Evolutionary conservation across 1,139 yeast genomes (phyloP), one percentile per base, ranked within the genome.

Genomic region (Candida dubliniensis): DNA sequence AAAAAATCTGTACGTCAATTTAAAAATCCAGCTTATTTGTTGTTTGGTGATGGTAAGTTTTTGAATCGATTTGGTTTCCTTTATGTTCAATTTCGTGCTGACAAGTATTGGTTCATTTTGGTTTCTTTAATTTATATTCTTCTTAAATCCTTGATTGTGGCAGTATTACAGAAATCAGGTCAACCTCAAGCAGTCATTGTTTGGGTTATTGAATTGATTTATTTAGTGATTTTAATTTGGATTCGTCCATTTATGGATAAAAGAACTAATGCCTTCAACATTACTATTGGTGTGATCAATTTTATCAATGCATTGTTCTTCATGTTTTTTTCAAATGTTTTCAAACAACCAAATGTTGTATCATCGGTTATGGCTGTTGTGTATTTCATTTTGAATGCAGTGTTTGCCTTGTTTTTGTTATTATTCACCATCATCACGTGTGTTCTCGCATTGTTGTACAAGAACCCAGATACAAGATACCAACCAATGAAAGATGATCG

Each of bases 401-500:
- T 80, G 0, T 87, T 91, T 65, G 95, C 98, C 2, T 74, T 89
- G 53, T 79, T 88, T 58, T 74, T 93, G 58, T 73, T 93, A 59
- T 73, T 93, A 44, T 84, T 90, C 75, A 88, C 96, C 44, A 84
- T 91, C 54, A 81, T 90, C 38, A 88, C 96, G 4, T 90, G 97
- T 69, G 74, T 84, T 9, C 74, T 89, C 63, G 96, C 97, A 0
- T 67, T 91, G 55, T 58, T 91, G 31, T 85, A 88, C 64, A 89
- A 86, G 72, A 90, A 93, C 64, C 99, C 99, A 45, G 99, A 93
- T 66, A 83, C 95, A 12, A 79, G 96, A 56, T 93, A 93, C 70
- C 95, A 90, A 72, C 97, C 97, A 54, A 88, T 93, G 89, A 86
- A 87, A 57, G 99, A 93, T 63, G 99, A 93, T 61, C 82, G 99